Evolutionary conservation across 768 basidiomycete species (phyloP), one percentile per base, ranked within the genome.

Genomic region (Mycena rebaudengoi): DNA sequence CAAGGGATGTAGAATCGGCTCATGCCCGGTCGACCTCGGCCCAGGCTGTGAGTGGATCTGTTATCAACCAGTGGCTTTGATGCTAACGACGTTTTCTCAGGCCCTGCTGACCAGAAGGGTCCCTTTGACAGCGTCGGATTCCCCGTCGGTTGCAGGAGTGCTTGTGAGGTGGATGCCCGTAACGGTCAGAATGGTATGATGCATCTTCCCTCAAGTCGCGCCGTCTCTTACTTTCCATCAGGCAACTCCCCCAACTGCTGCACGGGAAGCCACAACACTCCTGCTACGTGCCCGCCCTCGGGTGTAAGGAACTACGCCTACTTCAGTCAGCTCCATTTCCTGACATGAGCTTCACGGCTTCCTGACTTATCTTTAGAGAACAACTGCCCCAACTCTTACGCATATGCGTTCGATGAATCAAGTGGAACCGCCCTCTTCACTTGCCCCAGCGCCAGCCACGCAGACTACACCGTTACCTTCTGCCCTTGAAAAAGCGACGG

Each of bases 1-100:
- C 70, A 76, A 74, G 39, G 81, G 77, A 5, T 89, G 88, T 67
- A 71, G 70, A 23, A 70, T 82, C 16, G 82, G 86, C 0, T 73
- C 79, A 52, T 89, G 86, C 67, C 74, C 84, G 0, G 83, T 61
- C 2, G 51, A 53, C 51, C 60, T 61, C 0, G 50, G 44, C 30
- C 50, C 60, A 29, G 53, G 35, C 32, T 61, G 60, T 59, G 48
- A 20, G 57, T 59, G 29, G 35, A n/a, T 21, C 14, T 37, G 21
- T 50, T 16, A 11, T 50, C 35, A 23, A 45, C 21, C 49, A 30
- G 37, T 25, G 32, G 33, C 33, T 37, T 30, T 35, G 26, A 55
- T 25, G 32, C 33, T 30, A 13, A 21, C 18, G 25, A 11, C 28
- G 29, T 18, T 21, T 41, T 37, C 18, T 13, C 40, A 52, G 49